Evolutionary conservation across 768 basidiomycete species (phyloP).

Genomic region (Termitomyces sp.): DNA sequence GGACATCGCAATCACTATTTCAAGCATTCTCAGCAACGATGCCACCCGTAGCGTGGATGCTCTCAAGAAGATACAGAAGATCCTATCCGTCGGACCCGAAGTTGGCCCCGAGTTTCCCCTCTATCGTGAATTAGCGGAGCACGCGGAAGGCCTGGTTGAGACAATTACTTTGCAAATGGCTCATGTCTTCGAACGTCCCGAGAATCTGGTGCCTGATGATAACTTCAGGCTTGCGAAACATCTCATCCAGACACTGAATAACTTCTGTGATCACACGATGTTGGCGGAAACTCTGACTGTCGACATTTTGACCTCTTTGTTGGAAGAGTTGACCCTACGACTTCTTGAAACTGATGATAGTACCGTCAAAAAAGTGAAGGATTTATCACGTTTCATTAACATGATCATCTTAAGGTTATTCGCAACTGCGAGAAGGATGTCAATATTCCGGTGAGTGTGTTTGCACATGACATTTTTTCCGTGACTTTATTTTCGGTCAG

Average conservation of each 20-base stretch:
- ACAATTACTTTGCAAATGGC: conserved; percentile 90
- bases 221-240: conserved; percentile 96
- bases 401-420: conserved; percentile 95
- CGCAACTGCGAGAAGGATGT: conserved; percentile 84
- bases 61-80: conserved; percentile 87
- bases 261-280: conserved; percentile 86
- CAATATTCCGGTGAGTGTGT: conserved; percentile 74
- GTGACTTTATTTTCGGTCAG: conserved; percentile 27
- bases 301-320: conserved; percentile 76
- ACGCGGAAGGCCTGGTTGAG: conserved; percentile 81
- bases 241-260: conserved; percentile 92
- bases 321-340: conserved; percentile 88
- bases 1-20: conserved; percentile 78
- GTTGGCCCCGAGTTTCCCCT: conserved; percentile 59
- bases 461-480: not conserved
- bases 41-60: conserved; percentile 84
- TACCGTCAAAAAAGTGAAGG: conserved; percentile 77
- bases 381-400: conserved; percentile 94
- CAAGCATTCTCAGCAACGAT: conserved; percentile 85
- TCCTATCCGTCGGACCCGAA: conserved; percentile 72
- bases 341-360: conserved; percentile 93
- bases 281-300: conserved; percentile 85
- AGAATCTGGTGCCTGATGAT: conserved; percentile 65
- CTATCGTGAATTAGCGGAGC: conserved; percentile 74
- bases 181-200: conserved; percentile 81